Conservation (phyloP, 2,329 filamentous ascomycete genomes). For the Paecilomyces niveus region DNA sequence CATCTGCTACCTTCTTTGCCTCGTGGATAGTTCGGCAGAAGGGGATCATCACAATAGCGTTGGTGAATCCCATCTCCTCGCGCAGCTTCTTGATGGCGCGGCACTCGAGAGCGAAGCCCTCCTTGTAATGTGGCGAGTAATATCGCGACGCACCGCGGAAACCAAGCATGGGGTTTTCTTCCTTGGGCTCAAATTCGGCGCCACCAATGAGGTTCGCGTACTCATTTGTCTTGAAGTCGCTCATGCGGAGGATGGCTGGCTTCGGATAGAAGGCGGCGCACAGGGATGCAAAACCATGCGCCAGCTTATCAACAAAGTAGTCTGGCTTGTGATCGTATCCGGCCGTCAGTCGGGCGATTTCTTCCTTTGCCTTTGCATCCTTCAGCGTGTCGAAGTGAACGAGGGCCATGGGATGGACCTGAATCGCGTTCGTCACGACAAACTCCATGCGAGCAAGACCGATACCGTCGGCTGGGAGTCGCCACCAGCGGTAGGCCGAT, state of each 20-base stretch:
- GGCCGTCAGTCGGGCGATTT: constrained; percentile 22
- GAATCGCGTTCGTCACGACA: constrained; percentile 31
- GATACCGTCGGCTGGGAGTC: constrained; percentile 32
- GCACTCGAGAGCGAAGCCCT: constrained; percentile 35
- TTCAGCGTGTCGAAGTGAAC: constrained; percentile 25
- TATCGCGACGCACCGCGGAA: constrained; percentile 37
- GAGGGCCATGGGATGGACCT: constrained; percentile 32
- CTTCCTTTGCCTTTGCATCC: constrained; percentile 15
- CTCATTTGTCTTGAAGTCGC: constrained; percentile 38
- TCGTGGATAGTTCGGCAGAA: constrained; percentile 32
- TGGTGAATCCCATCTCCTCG: constrained; percentile 30
- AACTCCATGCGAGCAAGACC: constrained; percentile 37
- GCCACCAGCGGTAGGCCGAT: constrained; percentile 35
- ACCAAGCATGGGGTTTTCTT: constrained; percentile 37
- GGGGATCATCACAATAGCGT: constrained; percentile 33
- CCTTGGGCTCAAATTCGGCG: constrained; percentile 30
- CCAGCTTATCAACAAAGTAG: constrained; percentile 33
- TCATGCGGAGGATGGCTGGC: constrained; percentile 33
- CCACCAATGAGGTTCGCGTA: constrained; percentile 35
- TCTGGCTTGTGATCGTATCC: constrained; percentile 29
- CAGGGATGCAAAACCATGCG: constrained; percentile 29
- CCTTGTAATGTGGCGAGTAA: constrained; percentile 32
- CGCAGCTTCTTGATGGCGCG: constrained; percentile 31
- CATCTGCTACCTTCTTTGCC: constrained; percentile 25
- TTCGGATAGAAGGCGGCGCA: constrained; percentile 33